A percentile compares a stretch with the other conserved stretches of the same genome.
These are phyloP conservation scores for Populus nigra DNA, from an alignment of 345 rosid species.

Conservation along the genomic window DNA sequence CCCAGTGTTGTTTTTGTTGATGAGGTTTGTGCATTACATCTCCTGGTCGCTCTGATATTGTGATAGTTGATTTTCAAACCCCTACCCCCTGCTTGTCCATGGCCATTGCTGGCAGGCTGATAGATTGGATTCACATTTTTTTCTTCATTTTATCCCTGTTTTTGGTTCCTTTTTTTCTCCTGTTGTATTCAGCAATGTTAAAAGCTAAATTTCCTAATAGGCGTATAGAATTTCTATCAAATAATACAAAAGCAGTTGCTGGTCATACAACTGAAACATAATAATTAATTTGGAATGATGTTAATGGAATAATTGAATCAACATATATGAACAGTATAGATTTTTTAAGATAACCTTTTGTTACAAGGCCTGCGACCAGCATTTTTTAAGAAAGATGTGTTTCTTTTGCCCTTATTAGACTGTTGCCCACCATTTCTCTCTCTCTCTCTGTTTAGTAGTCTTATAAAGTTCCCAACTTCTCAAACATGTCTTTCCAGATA, in stretches of 20 bases:
- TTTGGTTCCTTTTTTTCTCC: not conserved
- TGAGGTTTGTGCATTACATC: slow-evolving; percentile 58
- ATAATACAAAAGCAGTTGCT: not conserved
- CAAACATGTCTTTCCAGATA: not conserved
- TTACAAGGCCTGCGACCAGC: not conserved
- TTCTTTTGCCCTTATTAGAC: not conserved
- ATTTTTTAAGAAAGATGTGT: not conserved
- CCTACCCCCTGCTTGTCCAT: not conserved
- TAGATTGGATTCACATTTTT: not conserved
- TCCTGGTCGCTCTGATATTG: not conserved
- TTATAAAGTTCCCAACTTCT: not conserved
- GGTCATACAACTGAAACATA: not conserved
- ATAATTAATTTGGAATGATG: not conserved
- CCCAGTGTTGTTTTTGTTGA: slow-evolving; percentile 96
- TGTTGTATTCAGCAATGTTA: not conserved
- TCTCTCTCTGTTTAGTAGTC: not conserved
- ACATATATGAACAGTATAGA: not conserved
- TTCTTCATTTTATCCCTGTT: not conserved
- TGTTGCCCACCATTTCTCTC: not conserved
- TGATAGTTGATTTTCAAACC: not conserved
- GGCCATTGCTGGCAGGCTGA: not conserved
- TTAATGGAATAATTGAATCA: not conserved
- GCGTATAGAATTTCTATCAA: not conserved
- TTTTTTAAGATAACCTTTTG: not conserved
- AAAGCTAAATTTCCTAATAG: not conserved